phyloP scores from a whole-genome alignment of 306 rosid genomes.

The Castanea sativa region DNA sequence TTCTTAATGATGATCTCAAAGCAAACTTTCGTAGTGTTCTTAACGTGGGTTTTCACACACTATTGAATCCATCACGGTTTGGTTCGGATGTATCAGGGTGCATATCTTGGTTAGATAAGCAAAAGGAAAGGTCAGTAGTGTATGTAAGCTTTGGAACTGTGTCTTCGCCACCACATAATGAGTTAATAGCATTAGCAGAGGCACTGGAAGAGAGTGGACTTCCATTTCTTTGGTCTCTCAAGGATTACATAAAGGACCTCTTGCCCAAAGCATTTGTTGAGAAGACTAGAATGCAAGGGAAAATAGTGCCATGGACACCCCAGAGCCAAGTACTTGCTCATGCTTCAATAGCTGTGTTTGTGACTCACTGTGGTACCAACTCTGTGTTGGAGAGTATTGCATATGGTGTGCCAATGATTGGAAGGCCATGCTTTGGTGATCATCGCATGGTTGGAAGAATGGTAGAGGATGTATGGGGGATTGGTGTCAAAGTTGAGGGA shows the following conservation, averaged over 20 bases:
- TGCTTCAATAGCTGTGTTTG: slow-evolving; percentile 35
- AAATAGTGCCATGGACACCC: slow-evolving; percentile 52
- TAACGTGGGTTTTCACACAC: slow-evolving; percentile 38
- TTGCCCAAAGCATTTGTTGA: slow-evolving; percentile 44
- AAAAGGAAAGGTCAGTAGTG: slow-evolving; percentile 6
- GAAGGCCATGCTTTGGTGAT: slow-evolving; percentile 50
- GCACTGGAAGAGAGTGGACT: slow-evolving; percentile 13
- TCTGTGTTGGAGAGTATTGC: slow-evolving; percentile 46
- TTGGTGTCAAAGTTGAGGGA: slow-evolving; percentile 39
- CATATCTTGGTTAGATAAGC: slow-evolving; percentile 30
- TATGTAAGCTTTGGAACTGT: slow-evolving; percentile 27
- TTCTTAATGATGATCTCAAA: slow-evolving; percentile 27
- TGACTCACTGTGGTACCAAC: slow-evolving; percentile 53
- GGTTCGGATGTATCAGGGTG: slow-evolving; percentile 29
- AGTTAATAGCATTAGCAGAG: slow-evolving; percentile 24
- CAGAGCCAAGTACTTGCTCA: slow-evolving; percentile 46
- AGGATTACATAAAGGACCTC: neutral
- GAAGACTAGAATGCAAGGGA: slow-evolving; percentile 27
- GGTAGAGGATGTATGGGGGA: slow-evolving; percentile 45
- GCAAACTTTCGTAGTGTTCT: slow-evolving; percentile 25
- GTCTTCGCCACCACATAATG: neutral
- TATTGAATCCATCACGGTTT: neutral
- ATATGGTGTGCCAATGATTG: slow-evolving; percentile 50
- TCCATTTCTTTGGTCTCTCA: slow-evolving; percentile 26
- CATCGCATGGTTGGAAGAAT: slow-evolving; percentile 32